Percentiles rank a stretch among this genome's conserved stretches.
These are phyloP conservation scores for Saitozyma podzolica DNA, from an alignment of 768 basidiomycete genomes.

Conservation along the genomic window DNA sequence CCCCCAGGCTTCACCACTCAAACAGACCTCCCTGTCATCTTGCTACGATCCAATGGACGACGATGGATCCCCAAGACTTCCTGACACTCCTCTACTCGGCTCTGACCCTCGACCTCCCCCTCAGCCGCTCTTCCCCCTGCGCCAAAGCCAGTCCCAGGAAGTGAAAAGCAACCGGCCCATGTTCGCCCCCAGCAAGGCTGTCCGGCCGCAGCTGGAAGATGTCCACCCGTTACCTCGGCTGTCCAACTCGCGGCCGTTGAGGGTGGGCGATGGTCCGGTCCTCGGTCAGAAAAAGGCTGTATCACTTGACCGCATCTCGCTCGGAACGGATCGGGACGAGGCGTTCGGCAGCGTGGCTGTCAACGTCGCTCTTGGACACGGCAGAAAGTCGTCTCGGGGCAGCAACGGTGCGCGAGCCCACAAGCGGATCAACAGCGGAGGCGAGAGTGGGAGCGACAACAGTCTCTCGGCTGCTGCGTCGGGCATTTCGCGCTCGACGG, in stretches of 20 bases:
- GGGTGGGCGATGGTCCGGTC: conserved; percentile 21
- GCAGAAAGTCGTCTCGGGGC: conserved; percentile 2
- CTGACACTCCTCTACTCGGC: conserved; percentile 29
- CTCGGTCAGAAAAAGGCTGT: conserved; percentile 36
- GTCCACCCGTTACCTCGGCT: conserved; percentile 30
- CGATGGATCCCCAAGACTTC: conserved; percentile 28
- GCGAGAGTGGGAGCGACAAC: too few relatives aligned
- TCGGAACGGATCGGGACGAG: conserved; percentile 27
- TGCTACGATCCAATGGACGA: conserved; percentile 11
- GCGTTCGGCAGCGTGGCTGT: conserved; percentile 27
- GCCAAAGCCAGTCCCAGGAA: conserved; percentile 36
- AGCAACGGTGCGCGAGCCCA: conserved; percentile 9
- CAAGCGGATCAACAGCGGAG: conserved; percentile 36
- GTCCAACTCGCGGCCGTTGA: conserved; percentile 31
- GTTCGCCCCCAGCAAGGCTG: conserved; percentile 8
- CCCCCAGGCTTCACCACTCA: conserved; percentile 34
- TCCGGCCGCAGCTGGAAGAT: conserved; percentile 16
- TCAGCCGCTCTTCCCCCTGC: conserved; percentile 44
- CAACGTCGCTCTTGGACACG: conserved; percentile 2
- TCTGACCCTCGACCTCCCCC: conserved; percentile 26
- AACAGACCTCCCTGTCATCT: neutral
- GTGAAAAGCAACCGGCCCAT: conserved; percentile 9
- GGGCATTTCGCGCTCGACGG: conserved; percentile 43
- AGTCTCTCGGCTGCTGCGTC: too few relatives aligned
- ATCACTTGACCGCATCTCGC: conserved; percentile 34